Conservation (phyloP, 2,329 filamentous ascomycete genomes). For the Calonectria crousiana region DNA sequence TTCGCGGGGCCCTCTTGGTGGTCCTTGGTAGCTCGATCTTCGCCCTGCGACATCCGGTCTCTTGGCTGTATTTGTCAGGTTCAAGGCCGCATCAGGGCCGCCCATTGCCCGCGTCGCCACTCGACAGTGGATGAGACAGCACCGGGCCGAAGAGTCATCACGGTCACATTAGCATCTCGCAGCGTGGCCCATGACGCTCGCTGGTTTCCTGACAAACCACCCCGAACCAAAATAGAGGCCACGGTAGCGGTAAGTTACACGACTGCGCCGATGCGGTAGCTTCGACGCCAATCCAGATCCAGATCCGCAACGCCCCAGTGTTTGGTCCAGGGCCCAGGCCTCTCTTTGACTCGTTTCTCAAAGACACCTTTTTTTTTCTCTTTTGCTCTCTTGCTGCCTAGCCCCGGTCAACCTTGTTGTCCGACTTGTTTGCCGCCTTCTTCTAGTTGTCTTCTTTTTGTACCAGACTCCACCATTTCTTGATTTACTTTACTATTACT, state of each 20-base stretch:
- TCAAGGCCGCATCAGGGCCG: not conserved
- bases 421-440: not conserved
- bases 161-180: not conserved
- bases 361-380: slow-evolving; percentile 7
- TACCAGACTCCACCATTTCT: not conserved
- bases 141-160: not conserved
- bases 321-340: not conserved
- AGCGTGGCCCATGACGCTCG: not conserved
- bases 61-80: slow-evolving; percentile 1
- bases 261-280: slow-evolving; percentile 7
- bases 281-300: slow-evolving; percentile 23
- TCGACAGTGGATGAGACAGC: not conserved
- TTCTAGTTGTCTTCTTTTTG: slow-evolving; percentile 6
- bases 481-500: not conserved
- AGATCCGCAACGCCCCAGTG: slow-evolving; percentile 18
- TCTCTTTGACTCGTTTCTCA: slow-evolving; percentile 8
- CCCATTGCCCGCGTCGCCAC: not conserved
- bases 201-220: not conserved
- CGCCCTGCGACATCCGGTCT: slow-evolving; percentile 9
- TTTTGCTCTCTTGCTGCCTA: slow-evolving; percentile 11
- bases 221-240: slow-evolving; percentile 8
- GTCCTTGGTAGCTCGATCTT: slow-evolving; percentile 1
- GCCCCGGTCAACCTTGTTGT: slow-evolving; percentile 15
- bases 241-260: slow-evolving; percentile 19
- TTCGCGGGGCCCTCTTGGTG: not conserved